Percentiles rank a stretch among this genome's conserved stretches.
phyloP scores from a whole-genome alignment of 2,329 filamentous ascomycete genomes.

The Corniculantispora saksenae region DNA sequence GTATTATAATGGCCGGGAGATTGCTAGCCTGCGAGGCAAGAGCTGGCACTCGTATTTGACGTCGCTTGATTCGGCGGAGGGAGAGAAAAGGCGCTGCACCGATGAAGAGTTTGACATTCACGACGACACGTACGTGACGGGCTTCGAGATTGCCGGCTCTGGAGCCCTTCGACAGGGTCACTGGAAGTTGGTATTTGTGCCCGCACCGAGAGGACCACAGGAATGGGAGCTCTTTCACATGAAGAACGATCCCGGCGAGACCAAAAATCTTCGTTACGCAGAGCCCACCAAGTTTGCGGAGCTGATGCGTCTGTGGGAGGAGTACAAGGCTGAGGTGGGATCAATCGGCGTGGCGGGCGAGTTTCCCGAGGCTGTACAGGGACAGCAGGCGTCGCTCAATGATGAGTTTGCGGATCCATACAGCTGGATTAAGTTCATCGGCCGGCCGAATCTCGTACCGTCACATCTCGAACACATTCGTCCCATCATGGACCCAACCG shows the following conservation, averaged over 20 bases:
- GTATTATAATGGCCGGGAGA: slow-evolving; percentile 42
- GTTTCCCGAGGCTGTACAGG: slow-evolving; percentile 18
- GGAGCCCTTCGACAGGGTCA: slow-evolving; percentile 36
- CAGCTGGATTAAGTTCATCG: slow-evolving; percentile 19
- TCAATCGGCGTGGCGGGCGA: slow-evolving; percentile 17
- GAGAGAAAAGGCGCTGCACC: neutral
- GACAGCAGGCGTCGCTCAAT: slow-evolving; percentile 7
- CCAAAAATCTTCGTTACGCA: slow-evolving; percentile 26
- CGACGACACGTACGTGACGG: slow-evolving; percentile 40
- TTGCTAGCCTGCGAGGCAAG: slow-evolving; percentile 52
- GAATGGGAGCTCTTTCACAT: slow-evolving; percentile 34
- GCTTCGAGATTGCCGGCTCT: slow-evolving; percentile 29
- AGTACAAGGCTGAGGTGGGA: slow-evolving; percentile 32
- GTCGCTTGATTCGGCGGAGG: neutral
- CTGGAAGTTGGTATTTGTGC: slow-evolving; percentile 35
- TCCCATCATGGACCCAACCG: slow-evolving; percentile 12
- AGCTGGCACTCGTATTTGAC: slow-evolving; percentile 21
- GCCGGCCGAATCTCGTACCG: slow-evolving; percentile 9
- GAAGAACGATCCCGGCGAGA: slow-evolving; percentile 32
- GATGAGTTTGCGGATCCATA: slow-evolving; percentile 19
- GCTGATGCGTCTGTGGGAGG: slow-evolving; percentile 32
- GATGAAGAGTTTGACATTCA: slow-evolving; percentile 24
- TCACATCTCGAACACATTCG: slow-evolving; percentile 12
- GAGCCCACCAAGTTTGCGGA: slow-evolving; percentile 30
- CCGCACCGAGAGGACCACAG: slow-evolving; percentile 27